Evolutionary conservation across 1,139 yeast species (phyloP).

Genomic region (Blastobotrys apis): DNA sequence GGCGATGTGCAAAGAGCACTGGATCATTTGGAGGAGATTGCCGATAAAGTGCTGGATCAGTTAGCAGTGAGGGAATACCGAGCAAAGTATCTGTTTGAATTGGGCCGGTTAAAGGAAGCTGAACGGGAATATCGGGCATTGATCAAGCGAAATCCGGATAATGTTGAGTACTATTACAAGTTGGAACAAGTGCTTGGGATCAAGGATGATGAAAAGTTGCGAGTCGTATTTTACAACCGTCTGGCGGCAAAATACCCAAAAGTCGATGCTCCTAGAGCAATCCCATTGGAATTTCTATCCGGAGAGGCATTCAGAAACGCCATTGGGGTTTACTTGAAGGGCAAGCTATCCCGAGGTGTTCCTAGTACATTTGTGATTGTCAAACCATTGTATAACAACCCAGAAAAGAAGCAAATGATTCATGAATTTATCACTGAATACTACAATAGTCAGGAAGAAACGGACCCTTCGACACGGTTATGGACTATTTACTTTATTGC

Average conservation of each 20-base stretch:
- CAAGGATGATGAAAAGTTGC: constrained; percentile 28
- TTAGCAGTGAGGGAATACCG: constrained; percentile 60
- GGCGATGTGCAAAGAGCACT: constrained; percentile 67
- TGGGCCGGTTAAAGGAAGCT: constrained; percentile 54
- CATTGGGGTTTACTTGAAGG: constrained; percentile 50
- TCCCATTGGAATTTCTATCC: constrained; percentile 71
- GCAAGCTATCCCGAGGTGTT: constrained; percentile 71
- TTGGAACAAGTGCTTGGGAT: constrained; percentile 59
- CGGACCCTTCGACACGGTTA: constrained; percentile 51
- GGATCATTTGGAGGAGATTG: constrained; percentile 49
- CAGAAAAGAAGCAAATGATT: constrained; percentile 46
- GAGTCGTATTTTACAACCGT: constrained; percentile 50
- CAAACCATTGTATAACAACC: constrained; percentile 66
- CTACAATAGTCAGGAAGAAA: constrained; percentile 26
- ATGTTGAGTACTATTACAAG: constrained; percentile 56
- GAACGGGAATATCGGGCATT: constrained; percentile 63
- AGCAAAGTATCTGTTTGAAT: constrained; percentile 53
- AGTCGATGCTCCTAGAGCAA: constrained; percentile 72
- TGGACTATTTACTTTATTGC: constrained; percentile 83
- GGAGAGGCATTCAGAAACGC: constrained; percentile 48
- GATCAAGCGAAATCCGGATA: constrained; percentile 83
- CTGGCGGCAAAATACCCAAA: constrained; percentile 70
- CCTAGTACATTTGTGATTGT: constrained; percentile 88
- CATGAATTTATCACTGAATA: constrained; percentile 53
- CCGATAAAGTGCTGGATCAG: constrained; percentile 58